Evolutionary conservation across 371 early-diverging fungal genomes (phyloP), one percentile per base, ranked within the genome.

Genomic region (Mortierella sp.): DNA sequence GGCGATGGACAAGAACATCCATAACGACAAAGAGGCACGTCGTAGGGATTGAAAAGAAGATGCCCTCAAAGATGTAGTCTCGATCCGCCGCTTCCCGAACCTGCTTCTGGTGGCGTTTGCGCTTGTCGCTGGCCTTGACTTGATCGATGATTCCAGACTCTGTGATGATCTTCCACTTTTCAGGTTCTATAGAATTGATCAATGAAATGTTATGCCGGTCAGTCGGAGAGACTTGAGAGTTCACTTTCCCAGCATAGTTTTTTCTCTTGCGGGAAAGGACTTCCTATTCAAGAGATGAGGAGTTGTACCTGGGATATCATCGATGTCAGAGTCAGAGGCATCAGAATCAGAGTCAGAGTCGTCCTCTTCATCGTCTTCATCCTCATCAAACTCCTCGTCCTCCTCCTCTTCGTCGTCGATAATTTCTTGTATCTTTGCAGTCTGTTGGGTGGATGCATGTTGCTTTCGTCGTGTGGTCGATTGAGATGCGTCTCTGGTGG

Each of bases 1-100:
- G 93, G 4, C 92, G 89, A 60, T 91, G 91, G 27, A 93, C 93
- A 4, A 91, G 89, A 51, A 93, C 88, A 70, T 93, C 92, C 87
- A 93, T 92, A 32, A 91, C 89, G 21, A 89, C 90, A 71, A 93
- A 81, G 18, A 93, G 80, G 63, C 91, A 88, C 1, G 89, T 89
- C 83, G 91, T 92, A 1, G 93, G 93, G 72, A 93, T 89, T 44
- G 88, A 88, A 48, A 91, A 72, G 75, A 92, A 92, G 27, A 93
- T 81, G 49, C 92, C 93, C 71, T 91, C 91, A 88, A 91, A 90
- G 29, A 91, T 75, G 75, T 89, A 92, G 35, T 92, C 91, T 10
- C 89, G 72, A 1, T 89, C 87, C 1, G 73, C 80, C 6, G 87
- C 87, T 6, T 76, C 74, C 43, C 75, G 68, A 44, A 44, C 78